These are phyloP conservation scores for Neurospora sp. DNA, from an alignment of 495 filamentous ascomycete species.

Conservation along the genomic window DNA sequence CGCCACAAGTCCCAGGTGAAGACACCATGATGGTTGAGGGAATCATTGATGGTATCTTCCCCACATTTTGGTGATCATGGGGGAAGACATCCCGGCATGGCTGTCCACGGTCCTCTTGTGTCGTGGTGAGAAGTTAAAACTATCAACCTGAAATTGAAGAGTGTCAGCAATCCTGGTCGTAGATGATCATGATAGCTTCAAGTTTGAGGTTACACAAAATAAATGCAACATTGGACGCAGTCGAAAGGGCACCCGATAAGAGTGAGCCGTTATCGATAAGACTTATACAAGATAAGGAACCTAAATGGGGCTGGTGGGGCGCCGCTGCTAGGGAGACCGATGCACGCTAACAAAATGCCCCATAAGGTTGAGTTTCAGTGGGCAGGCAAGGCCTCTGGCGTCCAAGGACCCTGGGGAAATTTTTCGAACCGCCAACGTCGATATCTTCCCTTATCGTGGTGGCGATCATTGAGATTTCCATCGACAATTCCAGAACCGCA, in stretches of 20 bases:
- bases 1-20: neutral
- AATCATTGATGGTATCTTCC: neutral
- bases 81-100: neutral
- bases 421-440: conserved; percentile 1
- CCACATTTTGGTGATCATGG: neutral
- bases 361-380: neutral
- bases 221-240: neutral
- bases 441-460: neutral
- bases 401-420: conserved; percentile 1
- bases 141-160: neutral
- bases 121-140: neutral
- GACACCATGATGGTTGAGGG: neutral
- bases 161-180: neutral
- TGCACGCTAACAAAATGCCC: neutral
- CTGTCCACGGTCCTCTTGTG: neutral
- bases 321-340: neutral
- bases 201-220: neutral
- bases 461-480: neutral
- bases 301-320: neutral
- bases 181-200: neutral
- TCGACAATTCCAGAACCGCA: neutral
- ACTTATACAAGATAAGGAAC: neutral
- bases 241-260: neutral
- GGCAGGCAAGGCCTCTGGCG: neutral
- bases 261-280: neutral